Evolutionary conservation across 1,139 yeast genomes (phyloP).

Genomic region (Tardiomyces digboiensis): DNA sequence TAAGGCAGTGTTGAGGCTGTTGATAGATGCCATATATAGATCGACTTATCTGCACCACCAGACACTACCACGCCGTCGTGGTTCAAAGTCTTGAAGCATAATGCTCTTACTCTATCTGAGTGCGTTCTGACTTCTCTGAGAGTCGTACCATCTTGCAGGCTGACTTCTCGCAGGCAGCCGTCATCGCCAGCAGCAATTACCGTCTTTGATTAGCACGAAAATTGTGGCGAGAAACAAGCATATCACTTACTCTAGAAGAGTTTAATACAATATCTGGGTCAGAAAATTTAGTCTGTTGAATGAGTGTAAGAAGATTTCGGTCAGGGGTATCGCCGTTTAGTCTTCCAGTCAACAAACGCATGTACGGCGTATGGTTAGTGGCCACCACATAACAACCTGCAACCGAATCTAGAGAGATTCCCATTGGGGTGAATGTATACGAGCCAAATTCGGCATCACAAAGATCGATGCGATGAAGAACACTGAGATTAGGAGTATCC

Average conservation of each 20-base stretch:
- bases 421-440: slow-evolving; percentile 54
- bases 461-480: slow-evolving; percentile 39
- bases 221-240: no score
- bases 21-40: background rate
- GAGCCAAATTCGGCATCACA: slow-evolving; percentile 72
- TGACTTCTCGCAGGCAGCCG: slow-evolving; percentile 42
- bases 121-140: background rate
- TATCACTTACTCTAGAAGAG: slow-evolving; percentile 46
- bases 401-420: slow-evolving; percentile 27
- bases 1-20: no score
- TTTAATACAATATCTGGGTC: slow-evolving; percentile 29
- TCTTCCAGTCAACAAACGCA: slow-evolving; percentile 42
- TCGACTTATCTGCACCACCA: background rate
- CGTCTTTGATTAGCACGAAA: no score
- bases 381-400: slow-evolving; percentile 39
- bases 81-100: background rate
- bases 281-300: slow-evolving; percentile 68
- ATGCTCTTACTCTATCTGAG: background rate
- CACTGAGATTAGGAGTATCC: slow-evolving; percentile 34
- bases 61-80: background rate
- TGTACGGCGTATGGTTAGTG: slow-evolving; percentile 69
- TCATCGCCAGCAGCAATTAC: no score
- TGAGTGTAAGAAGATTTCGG: slow-evolving; percentile 46
- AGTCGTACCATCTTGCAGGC: slow-evolving; percentile 2
- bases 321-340: slow-evolving; percentile 34